Percentiles rank a stretch among this genome's conserved stretches.
phyloP scores from a whole-genome alignment of 768 basidiomycete genomes.

The Panus rudis region DNA sequence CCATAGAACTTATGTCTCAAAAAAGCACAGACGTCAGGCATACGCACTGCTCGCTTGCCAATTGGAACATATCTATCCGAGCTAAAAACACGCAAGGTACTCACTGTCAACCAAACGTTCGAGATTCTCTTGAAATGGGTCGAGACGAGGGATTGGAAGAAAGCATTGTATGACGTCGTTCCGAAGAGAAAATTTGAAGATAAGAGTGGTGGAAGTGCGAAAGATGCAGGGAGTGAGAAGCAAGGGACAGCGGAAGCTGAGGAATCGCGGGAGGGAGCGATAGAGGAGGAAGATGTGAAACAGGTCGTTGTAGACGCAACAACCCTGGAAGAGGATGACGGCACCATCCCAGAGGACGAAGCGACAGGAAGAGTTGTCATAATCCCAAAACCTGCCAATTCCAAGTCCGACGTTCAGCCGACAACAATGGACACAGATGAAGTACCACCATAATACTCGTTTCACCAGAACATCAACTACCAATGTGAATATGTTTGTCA shows the following conservation, averaged over 20 bases:
- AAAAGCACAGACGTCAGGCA: constrained; percentile 67
- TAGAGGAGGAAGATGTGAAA: constrained; percentile 12
- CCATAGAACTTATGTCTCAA: constrained; percentile 82
- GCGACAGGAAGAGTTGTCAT: no score
- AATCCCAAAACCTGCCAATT: no score
- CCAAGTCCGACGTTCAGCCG: no score
- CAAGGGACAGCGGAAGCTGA: constrained; percentile 4
- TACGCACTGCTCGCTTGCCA: constrained; percentile 85
- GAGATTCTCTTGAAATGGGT: constrained; percentile 90
- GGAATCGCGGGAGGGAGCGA: constrained; percentile 8
- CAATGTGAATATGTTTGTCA: no score
- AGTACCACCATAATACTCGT: no score
- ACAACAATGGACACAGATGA: no score
- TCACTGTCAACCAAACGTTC: constrained; percentile 94
- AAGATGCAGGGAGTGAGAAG: background rate
- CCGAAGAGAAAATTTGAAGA: constrained; percentile 82
- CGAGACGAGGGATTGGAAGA: constrained; percentile 79
- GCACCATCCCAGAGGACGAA: no score
- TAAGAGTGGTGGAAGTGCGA: constrained; percentile 26
- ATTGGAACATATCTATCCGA: constrained; percentile 87
- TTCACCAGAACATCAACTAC: no score
- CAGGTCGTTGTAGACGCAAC: constrained; percentile 15
- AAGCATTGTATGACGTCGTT: constrained; percentile 82
- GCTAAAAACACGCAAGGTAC: constrained; percentile 85
- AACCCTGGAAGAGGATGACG: constrained; percentile 13